Base-by-base conservation (phyloP, 352 stramenopile species). In the Pythium volutum region DNA sequence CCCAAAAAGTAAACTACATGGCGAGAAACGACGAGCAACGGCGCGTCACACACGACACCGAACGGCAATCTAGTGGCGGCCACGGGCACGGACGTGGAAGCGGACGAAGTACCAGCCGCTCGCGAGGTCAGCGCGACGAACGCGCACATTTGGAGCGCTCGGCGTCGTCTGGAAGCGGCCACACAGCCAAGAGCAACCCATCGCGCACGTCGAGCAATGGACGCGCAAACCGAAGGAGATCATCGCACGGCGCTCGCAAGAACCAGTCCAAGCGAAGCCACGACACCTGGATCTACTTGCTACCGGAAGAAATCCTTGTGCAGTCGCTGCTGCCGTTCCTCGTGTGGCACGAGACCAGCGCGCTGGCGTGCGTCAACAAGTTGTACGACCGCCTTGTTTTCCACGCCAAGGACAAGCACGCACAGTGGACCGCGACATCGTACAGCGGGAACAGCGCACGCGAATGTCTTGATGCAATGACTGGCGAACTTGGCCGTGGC, bases 251-350 rank as follows among this genome's bases (percentile, higher is more conserved):
- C 20, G n/a, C n/a, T n/a, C 12, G 25, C 16, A 27, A 36, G 4
- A 27, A 36, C 31, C 31, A 36, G 3, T 2, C 31, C 31, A 11
- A 38, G 3, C 14, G 15, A 45, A 39, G 15, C 50, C 18, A 23
- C n/a, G 31, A 6, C 3, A 11, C 20, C 29, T 26, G 65, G 45
- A 45, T 69, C 16, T 43, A 52, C 20, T 10, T 50, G 26, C 59
- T 88, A n/a, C 73, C 76, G 2, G 38, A 59, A 27, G 79, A 88
- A 34, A 58, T 88, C 25, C 66, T 79, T 51, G 68, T 66, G 50
- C 69, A 69, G 41, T 56, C 57, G 45, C 39, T 88, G 18, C 54
- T 84, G 48, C 66, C 62, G 42, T 78, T 81, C 22, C 41, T 88
- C 41, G 71, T 67, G 36, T 88, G 76, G 77, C 66, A 61, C 52